phyloP scores from a whole-genome alignment of 179 eudicot genomes.

The Amaranthus tricolor region DNA sequence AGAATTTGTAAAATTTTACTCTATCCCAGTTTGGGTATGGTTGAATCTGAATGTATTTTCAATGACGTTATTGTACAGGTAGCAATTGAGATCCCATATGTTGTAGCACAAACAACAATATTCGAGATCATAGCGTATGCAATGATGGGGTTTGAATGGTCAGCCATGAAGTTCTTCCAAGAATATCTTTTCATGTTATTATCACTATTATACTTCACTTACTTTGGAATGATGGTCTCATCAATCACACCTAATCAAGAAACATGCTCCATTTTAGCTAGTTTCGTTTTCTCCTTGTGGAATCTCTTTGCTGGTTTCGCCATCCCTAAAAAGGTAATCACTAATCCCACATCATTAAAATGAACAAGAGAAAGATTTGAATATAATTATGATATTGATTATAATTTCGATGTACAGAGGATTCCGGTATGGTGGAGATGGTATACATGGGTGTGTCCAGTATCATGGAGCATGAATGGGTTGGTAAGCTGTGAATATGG shows the following conservation, averaged over 20 bases:
- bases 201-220: conserved; percentile 30
- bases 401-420: conserved; percentile 21
- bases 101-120: conserved; percentile 16
- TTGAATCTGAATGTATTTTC: too few species aligned
- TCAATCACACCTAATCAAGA: conserved; percentile 32
- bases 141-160: conserved; percentile 28
- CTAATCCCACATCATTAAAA: background rate
- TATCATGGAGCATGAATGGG: conserved; percentile 34
- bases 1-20: background rate
- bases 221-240: conserved; percentile 32
- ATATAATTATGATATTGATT: background rate
- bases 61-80: conserved; percentile 10
- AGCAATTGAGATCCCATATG: conserved; percentile 25
- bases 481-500: conserved; percentile 31
- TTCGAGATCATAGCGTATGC: conserved; percentile 23
- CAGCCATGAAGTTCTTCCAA: conserved; percentile 20
- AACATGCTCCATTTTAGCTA: conserved; percentile 19
- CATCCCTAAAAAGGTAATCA: conserved; percentile 31
- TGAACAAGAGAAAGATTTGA: too few species aligned
- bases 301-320: conserved; percentile 32
- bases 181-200: conserved; percentile 17
- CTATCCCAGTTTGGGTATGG: background rate
- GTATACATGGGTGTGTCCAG: conserved; percentile 27
- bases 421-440: conserved; percentile 37
- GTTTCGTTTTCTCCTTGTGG: conserved; percentile 21